Evolutionary conservation across 1,284 basidiomycete genomes (phyloP).

Genomic region (Hypsizygus ulmarius): DNA sequence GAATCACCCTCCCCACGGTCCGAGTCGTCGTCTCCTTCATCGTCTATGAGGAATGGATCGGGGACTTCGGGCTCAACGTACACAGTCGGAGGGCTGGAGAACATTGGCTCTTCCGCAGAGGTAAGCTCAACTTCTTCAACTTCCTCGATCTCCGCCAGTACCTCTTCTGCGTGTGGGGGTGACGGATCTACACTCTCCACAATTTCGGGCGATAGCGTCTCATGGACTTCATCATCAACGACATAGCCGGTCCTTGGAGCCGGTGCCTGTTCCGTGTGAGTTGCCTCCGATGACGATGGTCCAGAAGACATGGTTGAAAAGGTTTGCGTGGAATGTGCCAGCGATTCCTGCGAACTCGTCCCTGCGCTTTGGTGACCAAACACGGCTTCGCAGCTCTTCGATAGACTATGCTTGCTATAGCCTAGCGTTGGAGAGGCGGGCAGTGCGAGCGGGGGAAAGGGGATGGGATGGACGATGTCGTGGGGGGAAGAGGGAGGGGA

Average conservation of each 20-base stretch:
- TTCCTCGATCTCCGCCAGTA: too few relatives aligned
- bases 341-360: constrained; percentile 14
- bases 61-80: constrained; percentile 46
- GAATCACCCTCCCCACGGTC: constrained; percentile 30
- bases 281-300: not conserved
- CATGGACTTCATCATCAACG: too few relatives aligned
- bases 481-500: constrained; percentile 8
- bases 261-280: not conserved
- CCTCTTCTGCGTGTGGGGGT: too few relatives aligned
- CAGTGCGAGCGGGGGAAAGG: constrained; percentile 10
- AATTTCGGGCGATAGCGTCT: too few relatives aligned
- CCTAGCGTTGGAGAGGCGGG: constrained; percentile 17
- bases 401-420: constrained; percentile 17
- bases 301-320: constrained; percentile 5
- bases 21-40: constrained; percentile 34
- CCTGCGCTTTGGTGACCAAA: not conserved
- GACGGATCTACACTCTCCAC: too few relatives aligned
- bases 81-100: constrained; percentile 27
- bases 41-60: constrained; percentile 60
- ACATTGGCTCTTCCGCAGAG: constrained; percentile 14
- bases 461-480: constrained; percentile 17
- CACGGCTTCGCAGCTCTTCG: constrained; percentile 7
- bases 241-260: not conserved
- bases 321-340: not conserved
- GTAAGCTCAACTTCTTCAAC: not conserved